Evolutionary conservation across 1,139 yeast species (phyloP).

Genomic region (Hansenula sp.): DNA sequence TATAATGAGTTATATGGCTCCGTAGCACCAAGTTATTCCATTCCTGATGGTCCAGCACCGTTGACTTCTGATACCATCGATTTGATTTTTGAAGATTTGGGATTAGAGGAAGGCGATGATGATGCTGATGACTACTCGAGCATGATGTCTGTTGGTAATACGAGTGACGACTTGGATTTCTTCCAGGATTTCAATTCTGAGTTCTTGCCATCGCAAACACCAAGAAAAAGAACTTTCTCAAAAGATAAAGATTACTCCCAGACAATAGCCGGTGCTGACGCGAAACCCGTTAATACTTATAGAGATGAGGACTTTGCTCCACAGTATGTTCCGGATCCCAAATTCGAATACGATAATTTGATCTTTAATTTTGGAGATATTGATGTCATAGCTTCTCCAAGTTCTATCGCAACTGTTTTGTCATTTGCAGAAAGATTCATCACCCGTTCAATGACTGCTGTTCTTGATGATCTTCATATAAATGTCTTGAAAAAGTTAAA

Average conservation of each 20-base stretch:
- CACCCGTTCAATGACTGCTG: constrained; percentile 38
- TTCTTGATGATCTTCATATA: constrained; percentile 64
- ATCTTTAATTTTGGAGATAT: constrained; percentile 49
- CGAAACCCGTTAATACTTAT: constrained; percentile 36
- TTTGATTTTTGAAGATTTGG: constrained; percentile 31
- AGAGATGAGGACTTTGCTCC: constrained; percentile 44
- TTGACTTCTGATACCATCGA: constrained; percentile 42
- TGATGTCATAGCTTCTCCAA: constrained; percentile 36
- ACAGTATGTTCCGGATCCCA: constrained; percentile 35
- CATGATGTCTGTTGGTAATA: background rate
- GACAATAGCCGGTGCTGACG: constrained; percentile 14
- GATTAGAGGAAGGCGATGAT: constrained; percentile 3
- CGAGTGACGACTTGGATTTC: constrained; percentile 6
- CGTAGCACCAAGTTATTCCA: constrained; percentile 57
- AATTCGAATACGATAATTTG: constrained; percentile 50
- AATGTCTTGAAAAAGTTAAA: constrained; percentile 48
- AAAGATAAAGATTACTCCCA: constrained; percentile 6
- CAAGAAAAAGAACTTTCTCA: background rate
- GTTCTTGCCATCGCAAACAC: background rate
- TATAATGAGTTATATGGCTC: constrained; percentile 49
- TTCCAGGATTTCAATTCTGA: constrained; percentile 16
- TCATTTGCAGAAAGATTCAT: constrained; percentile 31
- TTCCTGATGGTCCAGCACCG: constrained; percentile 68
- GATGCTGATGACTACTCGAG: background rate
- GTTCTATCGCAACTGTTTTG: constrained; percentile 30